Conservation (phyloP, 2,329 filamentous ascomycete genomes). For the Phaeophleospora eucalypticola region DNA sequence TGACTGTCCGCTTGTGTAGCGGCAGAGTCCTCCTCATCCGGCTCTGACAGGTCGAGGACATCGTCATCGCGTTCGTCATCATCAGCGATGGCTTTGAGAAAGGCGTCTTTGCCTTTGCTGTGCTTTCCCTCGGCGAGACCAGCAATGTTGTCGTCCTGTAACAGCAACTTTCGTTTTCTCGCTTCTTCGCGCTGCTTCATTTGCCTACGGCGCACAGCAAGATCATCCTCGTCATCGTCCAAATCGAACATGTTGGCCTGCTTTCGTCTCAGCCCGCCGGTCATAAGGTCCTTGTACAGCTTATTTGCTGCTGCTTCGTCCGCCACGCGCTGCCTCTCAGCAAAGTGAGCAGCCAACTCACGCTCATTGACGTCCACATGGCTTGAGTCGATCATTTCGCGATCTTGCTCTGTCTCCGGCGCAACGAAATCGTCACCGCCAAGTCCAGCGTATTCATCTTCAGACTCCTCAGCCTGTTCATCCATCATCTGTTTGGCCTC, state of each 20-base stretch:
- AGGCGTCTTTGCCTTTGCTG: conserved; percentile 73
- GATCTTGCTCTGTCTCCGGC: conserved; percentile 69
- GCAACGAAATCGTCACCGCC: conserved; percentile 82
- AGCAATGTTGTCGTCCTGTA: conserved; percentile 83
- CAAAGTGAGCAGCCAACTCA: conserved; percentile 79
- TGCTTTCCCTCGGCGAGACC: conserved; percentile 57
- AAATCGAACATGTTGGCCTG: conserved; percentile 67
- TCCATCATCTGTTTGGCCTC: conserved; percentile 86
- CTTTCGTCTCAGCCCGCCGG: conserved; percentile 79
- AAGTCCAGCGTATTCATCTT: conserved; percentile 94
- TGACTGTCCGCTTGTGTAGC: conserved; percentile 30
- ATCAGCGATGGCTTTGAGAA: conserved; percentile 80
- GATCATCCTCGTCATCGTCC: conserved; percentile 79
- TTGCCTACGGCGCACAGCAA: conserved; percentile 65
- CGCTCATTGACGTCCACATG: conserved; percentile 74
- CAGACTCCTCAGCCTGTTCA: conserved; percentile 93
- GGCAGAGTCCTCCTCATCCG: conserved; percentile 43
- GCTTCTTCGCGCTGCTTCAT: conserved; percentile 85
- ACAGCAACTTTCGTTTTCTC: conserved; percentile 83
- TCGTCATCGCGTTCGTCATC: conserved; percentile 61
- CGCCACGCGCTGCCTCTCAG: conserved; percentile 71
- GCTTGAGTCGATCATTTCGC: conserved; percentile 83
- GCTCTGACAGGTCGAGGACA: conserved; percentile 64
- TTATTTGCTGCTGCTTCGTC: conserved; percentile 88
- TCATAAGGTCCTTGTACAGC: conserved; percentile 88